Evolutionary conservation across 2,329 filamentous ascomycete species (phyloP), one percentile per base, ranked within the genome.

Genomic region (Aspergillus novofumigatus): DNA sequence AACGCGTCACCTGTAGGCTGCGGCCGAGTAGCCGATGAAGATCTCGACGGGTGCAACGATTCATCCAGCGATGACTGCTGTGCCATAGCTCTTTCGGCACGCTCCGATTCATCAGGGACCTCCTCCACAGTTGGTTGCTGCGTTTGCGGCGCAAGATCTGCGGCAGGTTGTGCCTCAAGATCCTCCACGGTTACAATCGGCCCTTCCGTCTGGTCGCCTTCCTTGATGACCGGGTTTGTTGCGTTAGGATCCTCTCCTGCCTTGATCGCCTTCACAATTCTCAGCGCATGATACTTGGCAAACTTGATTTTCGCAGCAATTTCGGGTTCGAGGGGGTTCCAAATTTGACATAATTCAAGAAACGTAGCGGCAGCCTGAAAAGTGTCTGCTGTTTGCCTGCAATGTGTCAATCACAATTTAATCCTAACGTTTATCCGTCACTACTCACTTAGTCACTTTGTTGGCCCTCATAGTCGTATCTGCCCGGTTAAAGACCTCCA

Each of bases 321-420:
- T 68, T 97, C 92, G 1, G 83, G 76, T 35, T 96, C 90, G 10
- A 87, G 78, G 0, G 84, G 76, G 5, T 86, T 88, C 92, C 93
- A 99, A 67, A 96, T 89, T 62, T 87, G 87, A 55, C 91, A 83
- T 4, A 97, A 81, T 64, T 97, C 91, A 68, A 97, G 86, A 73
- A 99, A 97, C 0, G 92, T 96, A 0, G 91, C 88, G 0, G 94
- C 91, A 1, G 95, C 94, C 69, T 92, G 89, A 65, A 97, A 96
- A 0, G 92, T 97, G 70, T 95, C 91, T 58, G 91, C 92, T 0
- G 94, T 99, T 82, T 95, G 90, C 66, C 90, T 92, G 51, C 52
- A 23, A 1, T 21, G 53, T 6, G 32, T 52, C 20, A 20, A n/a
- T 44, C n/a, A 32, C 14, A 20, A 62, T 55, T 63, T 63, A 49